Percentiles rank a stretch among this genome's conserved stretches.
Conservation (phyloP, 2,329 filamentous ascomycete genomes). For the Ophiostoma australiae region DNA sequence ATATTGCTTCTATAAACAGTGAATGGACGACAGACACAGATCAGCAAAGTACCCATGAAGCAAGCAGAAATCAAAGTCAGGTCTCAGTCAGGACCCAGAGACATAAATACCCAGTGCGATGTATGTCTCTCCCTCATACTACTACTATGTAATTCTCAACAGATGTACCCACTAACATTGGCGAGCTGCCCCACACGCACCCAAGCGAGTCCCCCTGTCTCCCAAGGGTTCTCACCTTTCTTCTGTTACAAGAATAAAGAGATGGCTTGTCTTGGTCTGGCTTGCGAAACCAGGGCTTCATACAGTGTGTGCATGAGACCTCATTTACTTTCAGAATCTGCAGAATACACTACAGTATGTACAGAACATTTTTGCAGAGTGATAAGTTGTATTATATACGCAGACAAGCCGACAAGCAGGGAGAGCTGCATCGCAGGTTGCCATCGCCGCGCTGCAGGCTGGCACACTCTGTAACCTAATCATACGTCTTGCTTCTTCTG, state of each 20-base stretch:
- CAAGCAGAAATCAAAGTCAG: not conserved
- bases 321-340: too few species aligned
- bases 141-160: not conserved
- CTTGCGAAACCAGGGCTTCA: slow-evolving; percentile 2
- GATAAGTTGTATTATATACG: not conserved
- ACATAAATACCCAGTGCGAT: not conserved
- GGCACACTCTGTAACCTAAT: not conserved
- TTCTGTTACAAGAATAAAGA: slow-evolving; percentile 5
- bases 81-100: not conserved
- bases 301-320: not conserved
- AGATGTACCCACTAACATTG: not conserved
- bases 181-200: slow-evolving; percentile 10
- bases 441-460: not conserved
- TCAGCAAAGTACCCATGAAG: not conserved
- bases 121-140: not conserved
- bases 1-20: not conserved
- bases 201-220: slow-evolving; percentile 3
- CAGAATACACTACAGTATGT: not conserved
- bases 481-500: not conserved
- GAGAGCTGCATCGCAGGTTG: not conserved
- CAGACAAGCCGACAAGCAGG: not conserved
- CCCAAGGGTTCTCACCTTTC: not conserved
- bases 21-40: not conserved
- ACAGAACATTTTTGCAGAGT: not conserved
- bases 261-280: not conserved